phyloP scores from a whole-genome alignment of 148 eudicot genomes.

The Vaccinium myrtillus region DNA sequence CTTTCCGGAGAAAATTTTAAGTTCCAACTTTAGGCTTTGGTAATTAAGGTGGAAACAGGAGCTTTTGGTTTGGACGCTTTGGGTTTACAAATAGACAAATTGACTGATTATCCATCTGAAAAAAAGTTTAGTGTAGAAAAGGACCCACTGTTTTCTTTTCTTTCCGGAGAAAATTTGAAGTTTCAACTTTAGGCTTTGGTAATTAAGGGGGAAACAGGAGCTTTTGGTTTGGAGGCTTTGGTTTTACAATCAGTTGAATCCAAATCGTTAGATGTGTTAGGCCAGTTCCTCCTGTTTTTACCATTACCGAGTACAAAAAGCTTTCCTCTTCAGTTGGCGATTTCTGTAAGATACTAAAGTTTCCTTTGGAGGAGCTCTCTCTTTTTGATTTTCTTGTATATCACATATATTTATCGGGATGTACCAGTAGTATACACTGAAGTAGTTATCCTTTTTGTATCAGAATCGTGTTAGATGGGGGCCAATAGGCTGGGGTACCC shows the following conservation, averaged over 20 bases:
- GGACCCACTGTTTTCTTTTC: neutral
- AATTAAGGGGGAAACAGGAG: neutral
- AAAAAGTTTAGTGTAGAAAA: neutral
- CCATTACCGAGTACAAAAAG: neutral
- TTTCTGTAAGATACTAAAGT: neutral
- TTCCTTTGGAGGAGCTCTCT: neutral
- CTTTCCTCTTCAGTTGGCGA: neutral
- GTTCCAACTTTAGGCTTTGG: neutral
- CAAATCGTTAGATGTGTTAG: neutral
- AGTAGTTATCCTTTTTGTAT: neutral
- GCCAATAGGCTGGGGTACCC: neutral
- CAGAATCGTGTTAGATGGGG: neutral
- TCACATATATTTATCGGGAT: neutral
- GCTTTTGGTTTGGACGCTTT: neutral
- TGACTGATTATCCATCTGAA: neutral
- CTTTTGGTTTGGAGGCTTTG: neutral
- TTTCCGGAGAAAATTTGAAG: neutral
- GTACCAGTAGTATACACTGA: neutral
- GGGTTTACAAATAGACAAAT: neutral
- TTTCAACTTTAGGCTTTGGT: neutral
- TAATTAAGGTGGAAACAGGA: neutral
- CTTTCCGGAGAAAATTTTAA: neutral
- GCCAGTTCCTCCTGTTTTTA: neutral
- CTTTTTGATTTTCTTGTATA: neutral
- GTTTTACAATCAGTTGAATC: neutral